These are phyloP conservation scores for Tricholoma bakamatsutake DNA, from an alignment of 768 basidiomycete genomes.

Conservation along the genomic window DNA sequence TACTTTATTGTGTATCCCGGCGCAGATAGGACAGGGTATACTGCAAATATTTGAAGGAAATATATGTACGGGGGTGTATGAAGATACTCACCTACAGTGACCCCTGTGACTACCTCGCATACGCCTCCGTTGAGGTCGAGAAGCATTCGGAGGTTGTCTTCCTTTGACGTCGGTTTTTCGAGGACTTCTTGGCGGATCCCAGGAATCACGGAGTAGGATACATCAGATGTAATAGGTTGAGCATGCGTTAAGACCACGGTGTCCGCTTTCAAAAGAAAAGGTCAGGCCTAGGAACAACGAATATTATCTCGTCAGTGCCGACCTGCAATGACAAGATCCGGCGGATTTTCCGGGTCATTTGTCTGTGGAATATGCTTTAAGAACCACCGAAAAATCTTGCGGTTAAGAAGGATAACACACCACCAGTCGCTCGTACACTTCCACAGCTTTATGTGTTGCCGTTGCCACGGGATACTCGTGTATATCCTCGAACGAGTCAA, in stretches of 20 bases:
- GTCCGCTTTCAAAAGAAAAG: slow-evolving; percentile 56
- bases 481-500: slow-evolving; percentile 61
- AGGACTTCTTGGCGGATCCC: slow-evolving; percentile 63
- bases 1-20: slow-evolving; percentile 75
- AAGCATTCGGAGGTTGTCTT: slow-evolving; percentile 84
- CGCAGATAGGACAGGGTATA: slow-evolving; percentile 67
- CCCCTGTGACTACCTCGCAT: slow-evolving; percentile 92
- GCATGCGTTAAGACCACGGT: slow-evolving; percentile 88
- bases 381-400: not conserved
- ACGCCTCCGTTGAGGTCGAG: slow-evolving; percentile 78
- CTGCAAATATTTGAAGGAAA: slow-evolving; percentile 25
- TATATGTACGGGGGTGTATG: not conserved
- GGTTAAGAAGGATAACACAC: slow-evolving; percentile 25
- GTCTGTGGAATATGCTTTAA: slow-evolving; percentile 22
- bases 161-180: slow-evolving; percentile 80
- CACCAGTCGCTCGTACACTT: slow-evolving; percentile 84
- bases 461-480: slow-evolving; percentile 76
- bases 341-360: slow-evolving; percentile 58
- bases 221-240: slow-evolving; percentile 51
- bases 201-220: slow-evolving; percentile 48
- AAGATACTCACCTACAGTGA: slow-evolving; percentile 59
- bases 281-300: not conserved
- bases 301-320: slow-evolving; percentile 6
- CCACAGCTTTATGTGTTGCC: slow-evolving; percentile 73
- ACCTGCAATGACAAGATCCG: slow-evolving; percentile 81